Conservation (phyloP, 2,329 filamentous ascomycete genomes). For the Ascochyta fabae region DNA sequence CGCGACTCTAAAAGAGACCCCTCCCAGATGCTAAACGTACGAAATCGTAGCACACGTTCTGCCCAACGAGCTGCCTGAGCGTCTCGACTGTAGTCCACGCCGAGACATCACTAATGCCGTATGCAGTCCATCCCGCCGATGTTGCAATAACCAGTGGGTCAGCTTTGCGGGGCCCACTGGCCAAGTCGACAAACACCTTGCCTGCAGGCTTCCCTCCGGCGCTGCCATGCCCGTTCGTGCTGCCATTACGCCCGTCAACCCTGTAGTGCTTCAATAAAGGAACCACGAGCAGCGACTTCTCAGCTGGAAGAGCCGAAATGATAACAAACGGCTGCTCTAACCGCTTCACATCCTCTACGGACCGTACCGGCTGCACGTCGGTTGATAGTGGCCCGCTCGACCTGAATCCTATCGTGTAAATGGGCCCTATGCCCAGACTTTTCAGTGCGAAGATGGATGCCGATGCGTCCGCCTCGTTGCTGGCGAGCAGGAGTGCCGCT, state of each 20-base stretch:
- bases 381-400: conserved; percentile 64
- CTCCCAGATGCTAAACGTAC: conserved; percentile 73
- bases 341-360: conserved; percentile 80
- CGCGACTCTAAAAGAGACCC: conserved; percentile 54
- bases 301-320: conserved; percentile 77
- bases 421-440: conserved; percentile 75
- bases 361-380: conserved; percentile 69
- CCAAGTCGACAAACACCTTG: conserved; percentile 83
- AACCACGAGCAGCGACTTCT: conserved; percentile 79
- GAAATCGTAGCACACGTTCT: conserved; percentile 89
- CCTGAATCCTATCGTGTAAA: conserved; percentile 85
- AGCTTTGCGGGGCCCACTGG: conserved; percentile 68
- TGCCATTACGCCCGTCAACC: conserved; percentile 52
- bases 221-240: conserved; percentile 24
- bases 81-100: conserved; percentile 87
- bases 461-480: conserved; percentile 75
- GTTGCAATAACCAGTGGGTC: conserved; percentile 75
- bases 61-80: conserved; percentile 76
- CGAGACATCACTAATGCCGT: conserved; percentile 78
- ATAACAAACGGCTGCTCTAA: conserved; percentile 82
- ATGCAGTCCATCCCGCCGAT: conserved; percentile 78
- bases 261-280: conserved; percentile 77
- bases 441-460: conserved; percentile 80
- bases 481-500: conserved; percentile 77
- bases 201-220: conserved; percentile 41